These are phyloP conservation scores for Fusarium proliferatum DNA, from an alignment of 2,329 filamentous ascomycete species.

Conservation along the genomic window DNA sequence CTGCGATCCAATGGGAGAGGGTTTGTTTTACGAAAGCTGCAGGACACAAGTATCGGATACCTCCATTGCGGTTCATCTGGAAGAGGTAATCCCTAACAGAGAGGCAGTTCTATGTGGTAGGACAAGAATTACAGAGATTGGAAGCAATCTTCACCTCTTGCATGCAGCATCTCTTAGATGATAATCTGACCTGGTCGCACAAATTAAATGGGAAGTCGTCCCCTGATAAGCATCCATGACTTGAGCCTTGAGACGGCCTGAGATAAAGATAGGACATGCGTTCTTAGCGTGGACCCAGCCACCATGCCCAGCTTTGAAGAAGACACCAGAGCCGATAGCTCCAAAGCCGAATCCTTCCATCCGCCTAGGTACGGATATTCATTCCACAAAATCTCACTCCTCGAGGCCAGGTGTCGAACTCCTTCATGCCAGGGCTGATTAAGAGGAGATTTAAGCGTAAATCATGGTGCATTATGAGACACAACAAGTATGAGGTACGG, in stretches of 20 bases:
- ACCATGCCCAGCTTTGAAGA: slow-evolving; percentile 19
- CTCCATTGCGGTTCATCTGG: neutral
- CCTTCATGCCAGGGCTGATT: neutral
- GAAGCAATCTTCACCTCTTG: neutral
- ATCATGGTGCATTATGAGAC: neutral
- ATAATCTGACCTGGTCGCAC: neutral
- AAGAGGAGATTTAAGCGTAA: neutral
- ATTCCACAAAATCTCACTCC: slow-evolving; percentile 28
- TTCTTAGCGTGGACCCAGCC: slow-evolving; percentile 37
- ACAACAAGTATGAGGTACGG: neutral
- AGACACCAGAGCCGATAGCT: slow-evolving; percentile 3
- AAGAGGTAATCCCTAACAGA: neutral
- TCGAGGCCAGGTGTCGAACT: slow-evolving; percentile 7
- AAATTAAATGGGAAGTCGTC: neutral
- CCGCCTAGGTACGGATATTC: neutral
- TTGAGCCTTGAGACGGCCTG: slow-evolving; percentile 5
- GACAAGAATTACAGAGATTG: neutral
- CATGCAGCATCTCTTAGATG: neutral
- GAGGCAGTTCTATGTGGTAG: neutral
- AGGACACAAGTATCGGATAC: slow-evolving; percentile 31
- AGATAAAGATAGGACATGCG: slow-evolving; percentile 37
- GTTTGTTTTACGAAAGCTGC: slow-evolving; percentile 39
- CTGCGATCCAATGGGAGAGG: slow-evolving; percentile 2
- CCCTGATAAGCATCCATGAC: slow-evolving; percentile 20
- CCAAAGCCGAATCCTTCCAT: slow-evolving; percentile 3